Percentiles rank a stretch among this genome's conserved stretches.
Conservation (phyloP, 1,284 basidiomycete species). For the Apiotrichum sp. region DNA sequence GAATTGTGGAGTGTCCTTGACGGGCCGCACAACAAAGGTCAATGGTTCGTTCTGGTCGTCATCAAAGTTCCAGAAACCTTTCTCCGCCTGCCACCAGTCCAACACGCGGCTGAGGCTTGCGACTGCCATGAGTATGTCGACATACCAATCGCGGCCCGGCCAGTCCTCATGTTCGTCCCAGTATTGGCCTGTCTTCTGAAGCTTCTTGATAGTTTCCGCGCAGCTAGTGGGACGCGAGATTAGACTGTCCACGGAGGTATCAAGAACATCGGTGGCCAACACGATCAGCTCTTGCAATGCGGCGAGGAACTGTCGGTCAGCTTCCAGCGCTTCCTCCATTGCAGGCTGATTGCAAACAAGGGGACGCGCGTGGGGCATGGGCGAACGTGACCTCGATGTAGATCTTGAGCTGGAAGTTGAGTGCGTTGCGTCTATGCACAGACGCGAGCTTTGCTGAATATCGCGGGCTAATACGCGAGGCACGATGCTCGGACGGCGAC, state of each 20-base stretch:
- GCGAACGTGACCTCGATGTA: conserved; percentile 89
- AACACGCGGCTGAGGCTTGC: conserved; percentile 92
- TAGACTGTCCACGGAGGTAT: conserved; percentile 79
- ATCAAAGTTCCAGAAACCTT: conserved; percentile 98
- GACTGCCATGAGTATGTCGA: conserved; percentile 91
- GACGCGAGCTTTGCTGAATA: not conserved
- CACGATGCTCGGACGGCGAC: conserved; percentile 34
- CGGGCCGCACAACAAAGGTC: conserved; percentile 80
- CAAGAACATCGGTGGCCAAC: conserved; percentile 89
- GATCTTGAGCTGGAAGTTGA: conserved; percentile 86
- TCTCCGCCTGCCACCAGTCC: conserved; percentile 99
- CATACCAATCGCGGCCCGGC: conserved; percentile 98
- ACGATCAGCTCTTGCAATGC: conserved; percentile 91
- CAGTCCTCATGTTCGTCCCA: conserved; percentile 99
- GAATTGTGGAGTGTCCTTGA: conserved; percentile 25
- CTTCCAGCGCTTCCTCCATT: conserved; percentile 18
- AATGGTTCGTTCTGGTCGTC: conserved; percentile 68
- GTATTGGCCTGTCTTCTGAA: conserved; percentile 82
- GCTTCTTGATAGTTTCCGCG: conserved; percentile 76
- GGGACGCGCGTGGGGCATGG: conserved; percentile 67
- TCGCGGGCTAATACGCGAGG: conserved; percentile 36
- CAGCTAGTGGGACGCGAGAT: conserved; percentile 78
- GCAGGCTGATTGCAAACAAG: conserved; percentile 12
- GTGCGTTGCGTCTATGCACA: not conserved
- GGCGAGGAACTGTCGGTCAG: conserved; percentile 57